phyloP scores from a whole-genome alignment of 306 rosid genomes.

The Pueraria montana region DNA sequence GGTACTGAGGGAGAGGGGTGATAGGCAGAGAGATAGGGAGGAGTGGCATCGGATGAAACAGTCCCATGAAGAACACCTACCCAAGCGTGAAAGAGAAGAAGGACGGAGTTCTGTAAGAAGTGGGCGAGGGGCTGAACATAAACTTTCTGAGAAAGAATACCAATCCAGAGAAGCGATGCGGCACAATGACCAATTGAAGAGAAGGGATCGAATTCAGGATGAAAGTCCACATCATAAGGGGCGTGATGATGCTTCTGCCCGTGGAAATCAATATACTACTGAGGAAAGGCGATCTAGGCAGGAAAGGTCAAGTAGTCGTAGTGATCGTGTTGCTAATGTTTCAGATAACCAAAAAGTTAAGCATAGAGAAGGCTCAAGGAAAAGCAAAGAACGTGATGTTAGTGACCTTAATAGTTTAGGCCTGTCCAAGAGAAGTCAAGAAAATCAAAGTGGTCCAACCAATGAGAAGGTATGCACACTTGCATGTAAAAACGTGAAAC shows the following conservation, averaged over 20 bases:
- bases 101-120: slow-evolving; percentile 75
- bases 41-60: slow-evolving; percentile 90
- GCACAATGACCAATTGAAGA: slow-evolving; percentile 79
- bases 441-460: slow-evolving; percentile 71
- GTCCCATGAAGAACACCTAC: slow-evolving; percentile 76
- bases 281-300: slow-evolving; percentile 84
- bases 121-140: slow-evolving; percentile 77
- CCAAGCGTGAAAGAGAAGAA: slow-evolving; percentile 90
- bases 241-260: slow-evolving; percentile 71
- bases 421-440: slow-evolving; percentile 78
- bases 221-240: slow-evolving; percentile 78
- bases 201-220: slow-evolving; percentile 80
- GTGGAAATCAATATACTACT: slow-evolving; percentile 68
- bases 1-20: slow-evolving; percentile 81
- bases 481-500: slow-evolving; percentile 46
- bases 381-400: slow-evolving; percentile 76
- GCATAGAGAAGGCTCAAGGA: slow-evolving; percentile 77
- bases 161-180: slow-evolving; percentile 72
- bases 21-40: slow-evolving; percentile 88
- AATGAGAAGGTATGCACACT: slow-evolving; percentile 83
- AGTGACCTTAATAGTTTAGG: slow-evolving; percentile 61
- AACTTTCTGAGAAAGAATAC: slow-evolving; percentile 79
- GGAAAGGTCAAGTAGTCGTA: slow-evolving; percentile 81
- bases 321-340: slow-evolving; percentile 74
- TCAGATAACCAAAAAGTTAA: slow-evolving; percentile 76